phyloP scores from a whole-genome alignment of 2,329 filamentous ascomycete genomes.

The Stemphylium lycopersici region DNA sequence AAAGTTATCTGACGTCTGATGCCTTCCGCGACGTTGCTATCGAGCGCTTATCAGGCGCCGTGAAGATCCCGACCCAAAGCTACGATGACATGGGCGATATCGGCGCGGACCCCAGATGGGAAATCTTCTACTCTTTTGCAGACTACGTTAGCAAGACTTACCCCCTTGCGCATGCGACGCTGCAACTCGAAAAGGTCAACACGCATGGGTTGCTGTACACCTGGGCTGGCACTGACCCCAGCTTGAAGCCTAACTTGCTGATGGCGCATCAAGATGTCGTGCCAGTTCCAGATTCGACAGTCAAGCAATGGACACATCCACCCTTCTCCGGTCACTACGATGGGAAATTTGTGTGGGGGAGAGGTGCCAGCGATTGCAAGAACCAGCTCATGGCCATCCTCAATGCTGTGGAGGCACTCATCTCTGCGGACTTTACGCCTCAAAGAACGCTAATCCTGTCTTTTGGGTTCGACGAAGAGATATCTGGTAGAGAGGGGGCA shows the following conservation, averaged over 20 bases:
- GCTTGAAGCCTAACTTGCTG: constrained; percentile 62
- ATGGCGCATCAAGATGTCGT: constrained; percentile 72
- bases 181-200: constrained; percentile 63
- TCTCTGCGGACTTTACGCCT: constrained; percentile 60
- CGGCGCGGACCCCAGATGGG: constrained; percentile 64
- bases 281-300: constrained; percentile 57
- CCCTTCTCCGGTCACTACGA: constrained; percentile 65
- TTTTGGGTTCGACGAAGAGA: constrained; percentile 70
- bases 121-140: constrained; percentile 63
- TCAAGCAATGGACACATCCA: constrained; percentile 64
- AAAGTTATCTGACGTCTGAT: constrained; percentile 35
- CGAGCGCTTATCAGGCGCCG: constrained; percentile 52
- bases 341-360: constrained; percentile 66
- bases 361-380: constrained; percentile 67
- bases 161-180: constrained; percentile 48
- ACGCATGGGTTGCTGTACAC: constrained; percentile 65
- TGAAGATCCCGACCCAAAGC: constrained; percentile 62
- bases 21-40: constrained; percentile 41
- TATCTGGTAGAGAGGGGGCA: constrained; percentile 60
- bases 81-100: constrained; percentile 63
- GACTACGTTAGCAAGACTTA: constrained; percentile 40
- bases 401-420: constrained; percentile 60
- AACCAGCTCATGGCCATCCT: constrained; percentile 64
- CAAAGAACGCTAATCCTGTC: constrained; percentile 63
- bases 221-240: constrained; percentile 59